Evolutionary conservation across 176 grass and related monocot genomes (phyloP).

Genomic region (Stipa capillata): DNA sequence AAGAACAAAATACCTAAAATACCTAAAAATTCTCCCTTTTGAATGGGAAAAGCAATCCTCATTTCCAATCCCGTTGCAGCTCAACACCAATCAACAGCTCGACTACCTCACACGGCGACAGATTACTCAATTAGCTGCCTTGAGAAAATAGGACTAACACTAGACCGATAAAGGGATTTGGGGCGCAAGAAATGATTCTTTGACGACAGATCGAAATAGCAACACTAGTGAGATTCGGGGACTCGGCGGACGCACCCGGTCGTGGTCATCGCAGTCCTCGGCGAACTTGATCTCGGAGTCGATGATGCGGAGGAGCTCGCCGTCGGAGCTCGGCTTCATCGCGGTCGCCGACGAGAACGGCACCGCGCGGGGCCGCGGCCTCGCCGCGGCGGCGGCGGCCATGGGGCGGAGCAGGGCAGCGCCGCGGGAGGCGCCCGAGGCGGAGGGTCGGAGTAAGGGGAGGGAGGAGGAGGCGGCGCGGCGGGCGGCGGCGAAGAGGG

Average conservation of each 20-base stretch:
- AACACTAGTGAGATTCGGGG: background rate
- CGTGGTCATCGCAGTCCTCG: constrained; percentile 43
- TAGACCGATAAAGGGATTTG: background rate
- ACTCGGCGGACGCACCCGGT: constrained; percentile 23
- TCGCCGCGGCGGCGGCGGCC: background rate
- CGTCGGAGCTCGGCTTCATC: constrained; percentile 33
- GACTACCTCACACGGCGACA: background rate
- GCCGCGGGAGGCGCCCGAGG: background rate
- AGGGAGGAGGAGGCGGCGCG: constrained; percentile 1
- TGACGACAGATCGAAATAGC: background rate
- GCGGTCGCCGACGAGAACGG: constrained; percentile 30
- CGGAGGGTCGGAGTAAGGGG: constrained; percentile 5
- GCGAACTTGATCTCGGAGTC: constrained; percentile 8
- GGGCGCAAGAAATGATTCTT: no score
- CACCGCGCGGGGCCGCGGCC: constrained; percentile 1
- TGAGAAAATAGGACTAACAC: background rate
- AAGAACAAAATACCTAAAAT: background rate
- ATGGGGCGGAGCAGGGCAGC: constrained; percentile 1
- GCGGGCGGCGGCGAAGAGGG: constrained; percentile 26
- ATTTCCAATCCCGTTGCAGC: background rate
- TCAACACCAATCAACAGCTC: background rate
- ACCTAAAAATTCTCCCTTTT: background rate
- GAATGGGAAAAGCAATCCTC: background rate
- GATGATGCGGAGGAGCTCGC: constrained; percentile 44
- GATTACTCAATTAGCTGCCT: background rate